A percentile compares a stretch with the other conserved stretches of the same genome.
These are phyloP conservation scores for Boletus smithii DNA, from an alignment of 1,284 basidiomycete species.

Conservation along the genomic window DNA sequence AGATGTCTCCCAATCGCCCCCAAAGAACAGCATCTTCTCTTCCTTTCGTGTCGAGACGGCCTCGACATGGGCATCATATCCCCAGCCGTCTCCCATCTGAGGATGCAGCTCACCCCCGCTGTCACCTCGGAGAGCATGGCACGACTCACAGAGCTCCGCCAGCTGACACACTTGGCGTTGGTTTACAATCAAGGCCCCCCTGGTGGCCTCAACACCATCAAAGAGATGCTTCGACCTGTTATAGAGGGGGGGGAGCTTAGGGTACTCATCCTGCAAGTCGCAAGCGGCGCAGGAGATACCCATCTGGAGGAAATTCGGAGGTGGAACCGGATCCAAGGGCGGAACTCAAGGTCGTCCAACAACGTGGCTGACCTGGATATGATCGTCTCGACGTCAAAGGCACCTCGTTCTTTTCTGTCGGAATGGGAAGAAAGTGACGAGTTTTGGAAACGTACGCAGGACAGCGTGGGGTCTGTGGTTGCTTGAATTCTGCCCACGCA, in stretches of 20 bases:
- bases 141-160: conserved; percentile 30
- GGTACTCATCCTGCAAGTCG: conserved; percentile 36
- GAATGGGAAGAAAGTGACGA: conserved; percentile 8
- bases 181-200: conserved; percentile 25
- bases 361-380: neutral
- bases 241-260: conserved; percentile 23
- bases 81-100: conserved; percentile 35
- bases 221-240: conserved; percentile 35
- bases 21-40: conserved; percentile 39
- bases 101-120: conserved; percentile 34
- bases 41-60: conserved; percentile 37
- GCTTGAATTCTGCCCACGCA: no score
- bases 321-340: neutral
- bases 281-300: conserved; percentile 17
- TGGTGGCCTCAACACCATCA: conserved; percentile 17
- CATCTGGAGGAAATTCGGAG: conserved; percentile 1
- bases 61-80: conserved; percentile 35
- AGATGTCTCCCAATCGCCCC: conserved; percentile 14
- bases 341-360: neutral
- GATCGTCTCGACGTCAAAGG: neutral
- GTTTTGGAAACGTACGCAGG: conserved; percentile 5
- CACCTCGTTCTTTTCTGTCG: conserved; percentile 4
- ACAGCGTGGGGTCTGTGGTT: neutral
- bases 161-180: conserved; percentile 39
- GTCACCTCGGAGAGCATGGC: conserved; percentile 23